Conservation (phyloP, 345 rosid genomes). For the Rhodamnia argentea region DNA sequence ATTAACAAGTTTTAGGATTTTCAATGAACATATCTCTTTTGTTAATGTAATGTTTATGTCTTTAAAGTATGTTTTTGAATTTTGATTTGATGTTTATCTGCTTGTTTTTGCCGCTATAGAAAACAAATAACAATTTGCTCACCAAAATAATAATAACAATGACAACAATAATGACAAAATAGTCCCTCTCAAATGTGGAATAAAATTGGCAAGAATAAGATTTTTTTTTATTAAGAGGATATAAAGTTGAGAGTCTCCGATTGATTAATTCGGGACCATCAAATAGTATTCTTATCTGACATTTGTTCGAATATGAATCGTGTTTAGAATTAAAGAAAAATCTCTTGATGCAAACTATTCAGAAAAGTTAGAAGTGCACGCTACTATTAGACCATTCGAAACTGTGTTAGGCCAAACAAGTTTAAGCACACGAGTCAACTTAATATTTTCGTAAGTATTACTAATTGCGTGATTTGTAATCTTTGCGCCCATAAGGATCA, state of each 20-base stretch:
- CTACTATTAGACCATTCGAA: accelerated
- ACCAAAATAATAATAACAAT: background rate
- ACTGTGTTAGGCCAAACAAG: background rate
- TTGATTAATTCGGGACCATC: background rate
- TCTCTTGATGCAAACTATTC: background rate
- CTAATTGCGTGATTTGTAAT: background rate
- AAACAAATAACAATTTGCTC: background rate
- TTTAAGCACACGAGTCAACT: background rate
- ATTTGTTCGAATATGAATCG: background rate
- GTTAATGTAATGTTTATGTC: background rate
- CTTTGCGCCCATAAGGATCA: background rate
- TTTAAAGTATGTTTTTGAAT: background rate
- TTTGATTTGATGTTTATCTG: background rate
- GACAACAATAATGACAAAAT: background rate
- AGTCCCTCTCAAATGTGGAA: background rate
- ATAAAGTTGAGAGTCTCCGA: background rate
- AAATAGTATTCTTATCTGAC: background rate
- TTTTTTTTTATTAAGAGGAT: background rate
- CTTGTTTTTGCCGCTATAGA: background rate
- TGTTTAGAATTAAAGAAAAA: background rate
- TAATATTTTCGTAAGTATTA: background rate
- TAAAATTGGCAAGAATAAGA: background rate
- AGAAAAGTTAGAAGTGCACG: background rate
- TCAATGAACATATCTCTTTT: background rate
- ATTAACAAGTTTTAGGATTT: too few relatives aligned